Percentiles rank a stretch among this genome's conserved stretches.
phyloP scores from a whole-genome alignment of 2,329 filamentous ascomycete genomes.

The Triangularia setosa region DNA sequence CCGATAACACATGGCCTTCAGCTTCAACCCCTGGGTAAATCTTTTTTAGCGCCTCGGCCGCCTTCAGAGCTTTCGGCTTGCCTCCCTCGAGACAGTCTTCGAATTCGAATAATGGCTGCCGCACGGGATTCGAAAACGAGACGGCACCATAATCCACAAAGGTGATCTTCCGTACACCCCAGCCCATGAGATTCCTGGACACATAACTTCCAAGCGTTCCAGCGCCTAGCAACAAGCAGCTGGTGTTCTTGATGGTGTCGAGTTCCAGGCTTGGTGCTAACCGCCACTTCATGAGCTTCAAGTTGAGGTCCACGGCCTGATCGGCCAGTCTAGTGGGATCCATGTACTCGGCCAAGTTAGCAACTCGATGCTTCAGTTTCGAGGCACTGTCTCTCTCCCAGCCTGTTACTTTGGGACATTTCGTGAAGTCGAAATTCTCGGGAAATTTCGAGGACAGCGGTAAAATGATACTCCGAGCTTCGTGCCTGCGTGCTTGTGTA shows the following conservation, averaged over 20 bases:
- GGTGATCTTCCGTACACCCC: constrained; percentile 92
- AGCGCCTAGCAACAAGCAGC: constrained; percentile 84
- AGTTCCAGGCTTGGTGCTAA: constrained; percentile 85
- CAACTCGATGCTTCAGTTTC: constrained; percentile 72
- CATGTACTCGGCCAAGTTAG: constrained; percentile 89
- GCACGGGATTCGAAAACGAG: constrained; percentile 93
- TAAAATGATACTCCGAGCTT: constrained; percentile 77
- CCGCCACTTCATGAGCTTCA: constrained; percentile 98
- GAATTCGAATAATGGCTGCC: constrained; percentile 89
- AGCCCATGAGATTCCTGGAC: constrained; percentile 84
- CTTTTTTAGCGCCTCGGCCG: constrained; percentile 72
- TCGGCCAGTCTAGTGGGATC: constrained; percentile 84
- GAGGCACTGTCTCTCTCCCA: constrained; percentile 84
- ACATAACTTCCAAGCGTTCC: constrained; percentile 94
- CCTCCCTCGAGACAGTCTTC: constrained; percentile 84
- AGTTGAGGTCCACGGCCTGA: constrained; percentile 90
- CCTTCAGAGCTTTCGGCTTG: constrained; percentile 74
- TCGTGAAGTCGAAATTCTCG: constrained; percentile 40
- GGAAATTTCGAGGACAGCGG: constrained; percentile 54
- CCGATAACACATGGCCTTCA: constrained; percentile 73
- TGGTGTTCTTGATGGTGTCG: constrained; percentile 83
- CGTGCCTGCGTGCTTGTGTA: constrained; percentile 69
- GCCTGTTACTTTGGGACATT: constrained; percentile 86
- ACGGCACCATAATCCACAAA: constrained; percentile 93
- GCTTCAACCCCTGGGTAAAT: constrained; percentile 91